Conservation (phyloP, 2,329 filamentous ascomycete species). For the Fonsecaea monophora region DNA sequence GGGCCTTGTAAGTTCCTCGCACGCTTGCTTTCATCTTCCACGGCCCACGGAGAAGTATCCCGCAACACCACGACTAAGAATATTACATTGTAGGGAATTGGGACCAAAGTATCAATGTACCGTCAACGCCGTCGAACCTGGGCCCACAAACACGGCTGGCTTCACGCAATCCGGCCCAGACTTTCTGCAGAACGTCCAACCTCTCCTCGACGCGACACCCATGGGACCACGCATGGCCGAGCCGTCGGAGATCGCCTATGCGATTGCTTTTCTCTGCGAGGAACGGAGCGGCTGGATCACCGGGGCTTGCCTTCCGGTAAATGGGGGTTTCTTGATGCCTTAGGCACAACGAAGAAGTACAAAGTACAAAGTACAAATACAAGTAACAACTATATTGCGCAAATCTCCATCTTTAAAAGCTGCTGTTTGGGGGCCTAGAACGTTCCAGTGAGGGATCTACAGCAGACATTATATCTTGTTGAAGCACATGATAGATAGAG, state of each 20-base stretch:
- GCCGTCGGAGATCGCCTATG: slow-evolving; percentile 56
- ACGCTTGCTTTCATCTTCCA: too few species aligned
- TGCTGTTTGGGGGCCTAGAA: too few species aligned
- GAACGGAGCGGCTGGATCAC: slow-evolving; percentile 57
- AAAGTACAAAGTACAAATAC: too few species aligned
- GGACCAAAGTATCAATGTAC: slow-evolving; percentile 42
- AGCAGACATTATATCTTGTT: too few species aligned
- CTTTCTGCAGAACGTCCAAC: slow-evolving; percentile 52
- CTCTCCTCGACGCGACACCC: slow-evolving; percentile 54
- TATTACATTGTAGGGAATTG: slow-evolving; percentile 29
- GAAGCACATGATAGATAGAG: too few species aligned
- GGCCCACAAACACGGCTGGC: slow-evolving; percentile 40
- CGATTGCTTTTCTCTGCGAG: slow-evolving; percentile 55
- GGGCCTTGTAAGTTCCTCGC: slow-evolving; percentile 41
- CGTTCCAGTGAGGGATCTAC: too few species aligned
- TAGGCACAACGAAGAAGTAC: background rate
- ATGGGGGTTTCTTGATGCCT: slow-evolving; percentile 44
- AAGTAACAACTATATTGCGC: too few species aligned
- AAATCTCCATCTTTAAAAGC: too few species aligned
- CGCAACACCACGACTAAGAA: background rate
- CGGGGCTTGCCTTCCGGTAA: slow-evolving; percentile 48
- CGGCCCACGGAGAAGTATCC: too few species aligned
- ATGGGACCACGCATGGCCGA: slow-evolving; percentile 53
- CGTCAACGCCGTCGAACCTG: slow-evolving; percentile 43
- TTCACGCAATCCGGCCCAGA: slow-evolving; percentile 49